Evolutionary conservation across 768 basidiomycete genomes (phyloP).

Genomic region (Rhodotorula babjevae): DNA sequence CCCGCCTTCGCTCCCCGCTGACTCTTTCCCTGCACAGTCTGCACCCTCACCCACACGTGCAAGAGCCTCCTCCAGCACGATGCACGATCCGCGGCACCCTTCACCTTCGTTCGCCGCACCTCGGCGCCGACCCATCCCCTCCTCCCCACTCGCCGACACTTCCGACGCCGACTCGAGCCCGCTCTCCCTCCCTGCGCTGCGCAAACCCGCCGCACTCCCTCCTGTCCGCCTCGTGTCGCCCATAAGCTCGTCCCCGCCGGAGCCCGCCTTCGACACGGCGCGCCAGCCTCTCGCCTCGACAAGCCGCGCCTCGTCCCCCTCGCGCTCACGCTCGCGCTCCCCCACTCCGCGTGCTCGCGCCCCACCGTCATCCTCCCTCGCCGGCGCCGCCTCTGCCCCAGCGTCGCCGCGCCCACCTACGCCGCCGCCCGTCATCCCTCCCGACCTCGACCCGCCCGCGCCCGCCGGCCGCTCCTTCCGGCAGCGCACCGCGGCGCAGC

Average conservation of each 20-base stretch:
- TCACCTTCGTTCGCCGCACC: background rate
- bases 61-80: background rate
- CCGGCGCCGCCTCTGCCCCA: too few relatives aligned
- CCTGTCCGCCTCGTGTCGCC: background rate
- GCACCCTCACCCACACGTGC: constrained; percentile 15
- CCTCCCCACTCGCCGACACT: background rate
- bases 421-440: constrained; percentile 3
- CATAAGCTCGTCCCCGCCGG: background rate
- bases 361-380: background rate
- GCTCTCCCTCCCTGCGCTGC: background rate
- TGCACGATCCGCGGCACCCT: background rate
- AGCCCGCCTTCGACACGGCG: background rate
- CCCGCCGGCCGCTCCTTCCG: constrained; percentile 27
- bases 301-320: background rate
- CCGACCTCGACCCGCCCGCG: background rate
- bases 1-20: too few relatives aligned
- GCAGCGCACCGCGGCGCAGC: constrained; percentile 34
- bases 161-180: background rate
- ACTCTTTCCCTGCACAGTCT: background rate
- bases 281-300: background rate
- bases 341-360: background rate
- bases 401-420: background rate
- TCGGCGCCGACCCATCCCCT: background rate
- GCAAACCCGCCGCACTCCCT: background rate
- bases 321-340: background rate